These are phyloP conservation scores for Fraxinus nigra DNA, from an alignment of 305 asterid species.

Conservation along the genomic window DNA sequence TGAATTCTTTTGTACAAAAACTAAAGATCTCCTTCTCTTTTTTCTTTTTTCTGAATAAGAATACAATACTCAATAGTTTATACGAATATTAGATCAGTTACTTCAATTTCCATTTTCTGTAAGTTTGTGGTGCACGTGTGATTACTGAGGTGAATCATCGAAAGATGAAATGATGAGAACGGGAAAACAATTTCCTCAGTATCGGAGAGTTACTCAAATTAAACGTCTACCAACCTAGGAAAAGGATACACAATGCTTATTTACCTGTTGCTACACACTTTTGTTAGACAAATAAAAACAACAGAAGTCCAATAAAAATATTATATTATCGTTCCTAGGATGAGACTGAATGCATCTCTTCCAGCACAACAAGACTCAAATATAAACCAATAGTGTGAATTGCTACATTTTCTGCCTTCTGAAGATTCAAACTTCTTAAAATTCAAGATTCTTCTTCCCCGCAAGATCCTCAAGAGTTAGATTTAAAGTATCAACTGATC, in stretches of 20 bases:
- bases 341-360: background rate
- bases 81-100: background rate
- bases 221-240: background rate
- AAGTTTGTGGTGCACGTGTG: background rate
- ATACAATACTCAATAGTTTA: background rate
- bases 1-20: background rate
- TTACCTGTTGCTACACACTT: background rate
- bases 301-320: background rate
- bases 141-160: background rate
- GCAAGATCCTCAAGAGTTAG: constrained; percentile 78
- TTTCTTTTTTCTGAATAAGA: background rate
- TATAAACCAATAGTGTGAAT: background rate
- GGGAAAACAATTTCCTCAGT: background rate
- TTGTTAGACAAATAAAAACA: background rate
- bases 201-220: background rate
- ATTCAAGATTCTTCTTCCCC: constrained; percentile 47
- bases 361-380: background rate
- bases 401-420: background rate
- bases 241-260: background rate
- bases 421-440: background rate
- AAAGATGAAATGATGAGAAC: background rate
- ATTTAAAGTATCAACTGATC: constrained; percentile 53
- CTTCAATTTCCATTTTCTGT: background rate
- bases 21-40: background rate
- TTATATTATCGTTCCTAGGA: background rate